These are phyloP conservation scores for Glaciozyma antarctica DNA, from an alignment of 768 basidiomycete species.

Conservation along the genomic window DNA sequence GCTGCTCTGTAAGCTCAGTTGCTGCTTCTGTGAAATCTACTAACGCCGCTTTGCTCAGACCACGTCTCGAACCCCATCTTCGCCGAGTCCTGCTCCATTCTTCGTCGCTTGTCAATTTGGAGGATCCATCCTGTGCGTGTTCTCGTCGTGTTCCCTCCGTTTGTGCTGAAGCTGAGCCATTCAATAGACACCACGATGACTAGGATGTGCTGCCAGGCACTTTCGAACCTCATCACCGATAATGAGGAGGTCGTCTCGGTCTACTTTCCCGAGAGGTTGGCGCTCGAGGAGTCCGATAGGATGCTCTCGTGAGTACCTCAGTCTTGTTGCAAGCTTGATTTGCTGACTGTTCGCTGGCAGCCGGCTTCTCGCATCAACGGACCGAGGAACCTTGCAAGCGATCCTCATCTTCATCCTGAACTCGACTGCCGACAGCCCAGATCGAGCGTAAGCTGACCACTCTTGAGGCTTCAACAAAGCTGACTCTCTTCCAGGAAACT, in stretches of 20 bases:
- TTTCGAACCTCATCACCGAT: constrained; percentile 22
- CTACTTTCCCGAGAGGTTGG: neutral
- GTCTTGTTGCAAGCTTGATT: no score
- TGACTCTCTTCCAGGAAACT: neutral
- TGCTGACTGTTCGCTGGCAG: neutral
- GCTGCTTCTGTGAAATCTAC: neutral
- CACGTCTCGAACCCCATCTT: constrained; percentile 13
- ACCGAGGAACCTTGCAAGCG: constrained; percentile 18
- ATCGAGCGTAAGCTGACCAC: constrained; percentile 8
- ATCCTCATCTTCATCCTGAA: constrained; percentile 26
- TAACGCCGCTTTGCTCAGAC: neutral
- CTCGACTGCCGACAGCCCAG: constrained; percentile 4
- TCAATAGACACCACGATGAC: constrained; percentile 17
- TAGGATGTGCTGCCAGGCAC: constrained; percentile 20
- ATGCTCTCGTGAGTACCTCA: neutral
- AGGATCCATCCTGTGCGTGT: constrained; percentile 9
- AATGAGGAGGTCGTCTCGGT: constrained; percentile 1
- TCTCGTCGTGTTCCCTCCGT: no score
- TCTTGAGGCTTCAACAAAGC: neutral
- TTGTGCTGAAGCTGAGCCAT: neutral
- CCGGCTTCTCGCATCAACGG: constrained; percentile 20
- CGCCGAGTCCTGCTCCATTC: constrained; percentile 3
- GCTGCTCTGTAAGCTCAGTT: constrained; percentile 7
- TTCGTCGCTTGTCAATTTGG: constrained; percentile 25
- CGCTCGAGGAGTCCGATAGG: neutral